Conservation (phyloP, 768 basidiomycete genomes). For the Lentinus tigrinus region DNA sequence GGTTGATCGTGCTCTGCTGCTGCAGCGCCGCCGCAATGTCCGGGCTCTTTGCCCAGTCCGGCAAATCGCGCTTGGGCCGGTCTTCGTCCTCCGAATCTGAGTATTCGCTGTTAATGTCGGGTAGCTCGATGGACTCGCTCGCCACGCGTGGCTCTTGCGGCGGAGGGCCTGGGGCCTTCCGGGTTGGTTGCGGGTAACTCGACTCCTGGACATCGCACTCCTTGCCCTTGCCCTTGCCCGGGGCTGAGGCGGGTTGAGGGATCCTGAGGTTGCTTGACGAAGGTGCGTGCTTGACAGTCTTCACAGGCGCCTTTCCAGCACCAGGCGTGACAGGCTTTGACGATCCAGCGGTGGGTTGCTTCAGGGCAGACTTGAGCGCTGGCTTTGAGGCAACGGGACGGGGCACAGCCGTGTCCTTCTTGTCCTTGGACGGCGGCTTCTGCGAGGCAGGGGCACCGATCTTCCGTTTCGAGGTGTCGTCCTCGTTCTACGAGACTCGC, state of each 20-base stretch:
- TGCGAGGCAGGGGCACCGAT: conserved; percentile 48
- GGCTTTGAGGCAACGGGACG: conserved; percentile 22
- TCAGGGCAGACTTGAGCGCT: conserved; percentile 7
- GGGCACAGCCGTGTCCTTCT: conserved; percentile 32
- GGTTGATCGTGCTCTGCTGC: conserved; percentile 83
- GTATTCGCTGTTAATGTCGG: conserved; percentile 96
- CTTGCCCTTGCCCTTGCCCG: conserved; percentile 51
- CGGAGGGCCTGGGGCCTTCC: conserved; percentile 60
- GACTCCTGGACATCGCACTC: conserved; percentile 43
- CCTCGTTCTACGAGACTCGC: conserved; percentile 46
- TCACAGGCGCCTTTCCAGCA: conserved; percentile 6
- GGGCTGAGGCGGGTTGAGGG: conserved; percentile 32
- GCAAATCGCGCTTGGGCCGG: conserved; percentile 67
- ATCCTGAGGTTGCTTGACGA: conserved; percentile 35
- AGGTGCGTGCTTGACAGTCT: conserved; percentile 22
- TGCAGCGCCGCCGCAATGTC: conserved; percentile 77
- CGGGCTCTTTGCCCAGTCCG: conserved; percentile 91
- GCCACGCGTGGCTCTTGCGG: conserved; percentile 42
- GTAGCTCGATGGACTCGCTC: conserved; percentile 82
- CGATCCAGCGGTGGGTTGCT: conserved; percentile 8
- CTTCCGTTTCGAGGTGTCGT: conserved; percentile 71
- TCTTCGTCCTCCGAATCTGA: conserved; percentile 88
- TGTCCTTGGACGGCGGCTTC: conserved; percentile 61
- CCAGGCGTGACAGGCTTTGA: conserved; percentile 5
- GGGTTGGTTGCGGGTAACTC: conserved; percentile 29